Evolutionary conservation across 1,284 basidiomycete species (phyloP).

Genomic region (Anthracocystis setariae): DNA sequence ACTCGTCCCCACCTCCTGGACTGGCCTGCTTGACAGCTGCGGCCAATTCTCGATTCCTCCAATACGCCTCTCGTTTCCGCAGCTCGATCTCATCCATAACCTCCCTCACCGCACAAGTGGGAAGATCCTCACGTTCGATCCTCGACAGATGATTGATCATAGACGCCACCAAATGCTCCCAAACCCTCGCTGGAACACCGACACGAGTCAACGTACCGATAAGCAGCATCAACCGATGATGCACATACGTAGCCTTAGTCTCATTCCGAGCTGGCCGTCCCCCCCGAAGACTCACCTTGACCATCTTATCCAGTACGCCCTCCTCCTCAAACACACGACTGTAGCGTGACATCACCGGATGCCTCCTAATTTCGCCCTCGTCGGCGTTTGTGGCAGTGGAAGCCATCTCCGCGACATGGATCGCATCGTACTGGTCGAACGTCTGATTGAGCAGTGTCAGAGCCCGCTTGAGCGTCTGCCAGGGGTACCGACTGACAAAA

Average conservation of each 20-base stretch:
- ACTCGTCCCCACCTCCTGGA: neutral
- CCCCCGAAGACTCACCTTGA: constrained; percentile 16
- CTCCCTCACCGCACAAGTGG: constrained; percentile 9
- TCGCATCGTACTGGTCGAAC: constrained; percentile 18
- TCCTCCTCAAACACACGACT: constrained; percentile 5
- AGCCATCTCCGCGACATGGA: neutral
- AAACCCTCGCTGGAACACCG: constrained; percentile 11
- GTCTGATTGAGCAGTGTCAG: constrained; percentile 15
- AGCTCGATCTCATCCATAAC: constrained; percentile 17
- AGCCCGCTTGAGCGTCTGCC: constrained; percentile 33
- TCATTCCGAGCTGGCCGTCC: constrained; percentile 5
- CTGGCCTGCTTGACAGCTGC: neutral
- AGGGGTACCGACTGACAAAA: constrained; percentile 16
- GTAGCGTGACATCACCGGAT: neutral
- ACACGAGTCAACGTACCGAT: constrained; percentile 17
- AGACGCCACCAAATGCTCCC: constrained; percentile 20
- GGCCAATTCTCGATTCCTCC: constrained; percentile 1
- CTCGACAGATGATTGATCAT: constrained; percentile 16
- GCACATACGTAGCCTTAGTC: constrained; percentile 12
- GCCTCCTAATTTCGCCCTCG: neutral
- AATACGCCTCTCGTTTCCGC: constrained; percentile 7
- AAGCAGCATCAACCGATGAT: constrained; percentile 9
- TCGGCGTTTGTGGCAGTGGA: neutral
- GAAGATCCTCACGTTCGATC: constrained; percentile 13
- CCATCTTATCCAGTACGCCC: constrained; percentile 8